These are phyloP conservation scores for Lactifluus echinatus DNA, from an alignment of 768 basidiomycete genomes.

Conservation along the genomic window DNA sequence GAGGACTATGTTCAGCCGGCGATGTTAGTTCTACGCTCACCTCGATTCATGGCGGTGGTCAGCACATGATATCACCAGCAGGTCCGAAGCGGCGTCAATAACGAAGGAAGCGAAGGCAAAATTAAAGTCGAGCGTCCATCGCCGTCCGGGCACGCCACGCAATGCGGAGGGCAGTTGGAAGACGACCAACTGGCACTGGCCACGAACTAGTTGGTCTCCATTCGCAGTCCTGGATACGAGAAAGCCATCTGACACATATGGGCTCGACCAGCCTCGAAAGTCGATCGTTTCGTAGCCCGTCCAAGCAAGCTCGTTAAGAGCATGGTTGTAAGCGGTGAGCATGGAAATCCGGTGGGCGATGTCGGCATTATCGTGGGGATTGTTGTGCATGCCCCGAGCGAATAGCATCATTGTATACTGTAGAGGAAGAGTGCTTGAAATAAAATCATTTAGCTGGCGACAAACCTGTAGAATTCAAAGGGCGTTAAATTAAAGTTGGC, in stretches of 20 bases:
- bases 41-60: too few species aligned
- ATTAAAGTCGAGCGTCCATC: not conserved
- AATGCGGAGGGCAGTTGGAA: not conserved
- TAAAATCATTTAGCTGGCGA: too few species aligned
- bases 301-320: not conserved
- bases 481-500: too few species aligned
- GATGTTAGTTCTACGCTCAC: too few species aligned
- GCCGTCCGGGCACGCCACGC: not conserved
- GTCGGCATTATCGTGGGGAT: not conserved
- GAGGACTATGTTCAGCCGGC: too few species aligned
- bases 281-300: not conserved
- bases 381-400: not conserved
- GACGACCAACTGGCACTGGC: not conserved
- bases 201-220: not conserved
- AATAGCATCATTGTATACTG: not conserved
- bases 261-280: not conserved
- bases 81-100: not conserved
- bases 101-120: not conserved
- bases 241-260: not conserved
- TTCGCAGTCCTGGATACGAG: not conserved
- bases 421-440: too few species aligned
- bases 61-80: not conserved
- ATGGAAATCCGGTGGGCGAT: not conserved
- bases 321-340: not conserved
- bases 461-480: too few species aligned